These are phyloP conservation scores for Yamadazyma paraphyllophila DNA, from an alignment of 805 yeast genomes.

Conservation along the genomic window DNA sequence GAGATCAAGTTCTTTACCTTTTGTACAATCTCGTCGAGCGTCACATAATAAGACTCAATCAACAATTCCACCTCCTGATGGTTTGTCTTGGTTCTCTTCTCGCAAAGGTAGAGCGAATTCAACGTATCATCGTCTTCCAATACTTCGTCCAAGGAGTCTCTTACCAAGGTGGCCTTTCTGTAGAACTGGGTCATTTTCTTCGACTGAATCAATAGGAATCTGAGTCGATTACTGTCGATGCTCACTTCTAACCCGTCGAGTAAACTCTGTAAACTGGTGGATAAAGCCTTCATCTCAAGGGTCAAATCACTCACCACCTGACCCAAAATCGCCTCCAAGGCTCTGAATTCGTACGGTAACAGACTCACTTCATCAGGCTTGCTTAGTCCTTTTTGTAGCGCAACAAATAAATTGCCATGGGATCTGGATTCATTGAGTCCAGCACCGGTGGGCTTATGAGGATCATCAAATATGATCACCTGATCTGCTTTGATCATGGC, in stretches of 20 bases:
- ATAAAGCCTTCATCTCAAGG: constrained; percentile 84
- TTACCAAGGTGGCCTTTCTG: constrained; percentile 76
- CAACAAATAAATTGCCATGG: constrained; percentile 42
- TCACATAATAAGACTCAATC: constrained; percentile 85
- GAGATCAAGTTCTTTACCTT: constrained; percentile 71
- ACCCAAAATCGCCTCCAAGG: constrained; percentile 81
- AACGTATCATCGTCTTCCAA: constrained; percentile 86
- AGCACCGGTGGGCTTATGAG: constrained; percentile 24
- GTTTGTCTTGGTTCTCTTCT: constrained; percentile 48
- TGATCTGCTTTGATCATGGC: constrained; percentile 53
- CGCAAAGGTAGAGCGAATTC: constrained; percentile 77
- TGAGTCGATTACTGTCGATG: constrained; percentile 74
- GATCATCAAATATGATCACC: constrained; percentile 44
- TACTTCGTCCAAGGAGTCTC: constrained; percentile 82
- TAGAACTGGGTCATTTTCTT: constrained; percentile 81
- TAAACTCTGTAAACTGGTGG: constrained; percentile 70
- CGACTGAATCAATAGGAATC: constrained; percentile 77
- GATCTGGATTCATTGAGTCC: constrained; percentile 48
- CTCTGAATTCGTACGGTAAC: constrained; percentile 86
- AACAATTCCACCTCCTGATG: constrained; percentile 89
- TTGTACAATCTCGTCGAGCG: constrained; percentile 92
- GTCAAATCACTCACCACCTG: constrained; percentile 75
- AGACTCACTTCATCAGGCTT: constrained; percentile 25
- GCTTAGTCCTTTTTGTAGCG: constrained; percentile 38
- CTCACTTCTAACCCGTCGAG: constrained; percentile 76